Base-by-base conservation (phyloP, 495 filamentous ascomycete genomes). In the Penicillium samsonianum region DNA sequence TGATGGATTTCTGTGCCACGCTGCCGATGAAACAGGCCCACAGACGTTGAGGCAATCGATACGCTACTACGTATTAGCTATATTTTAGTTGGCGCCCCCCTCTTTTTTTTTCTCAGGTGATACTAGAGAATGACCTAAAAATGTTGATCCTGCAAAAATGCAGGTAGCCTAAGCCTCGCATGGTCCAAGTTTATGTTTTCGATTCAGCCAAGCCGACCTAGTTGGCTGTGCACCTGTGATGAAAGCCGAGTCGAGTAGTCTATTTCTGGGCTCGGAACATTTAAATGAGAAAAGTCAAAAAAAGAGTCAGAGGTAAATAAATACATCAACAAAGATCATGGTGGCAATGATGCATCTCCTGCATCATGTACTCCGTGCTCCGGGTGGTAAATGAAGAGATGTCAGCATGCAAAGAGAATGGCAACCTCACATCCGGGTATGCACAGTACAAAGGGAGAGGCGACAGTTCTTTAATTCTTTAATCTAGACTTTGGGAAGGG, bases 301-400 rank as follows among this genome's bases (percentile, higher is more conserved):
- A 23, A 17, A 17, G 23, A 11, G 3, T 41, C 11, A 52, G 30
- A 25, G 2, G 38, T 40, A 63, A 58, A 38, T 5, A 11, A 26
- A n/a, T 19, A 41, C 38, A 50, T 17, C 37, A n/a, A 59, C 19
- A n/a, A 40, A 35, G 23, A 35, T 37, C 12, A 46, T 17, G 57
- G 65, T 59, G 65, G 65, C 63, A 53, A 68, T 65, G 63, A 68
- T 66, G 65, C 66, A 65, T 62, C 61, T 60, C 50, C 58, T 67
- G 66, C 64, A 67, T 69, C 64, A 69, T 69, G 67, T 67, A 69
- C 61, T 69, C 64, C 66, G 67, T 67, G 67, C 55, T 66, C 63
- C 66, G 61, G 65, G 61, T 62, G 19, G 50, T 48, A 43, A 23
- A 20, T 17, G 56, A 46, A 25, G 60, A 64, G 33, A 9, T 30